Evolutionary conservation across 1,139 yeast species (phyloP), one percentile per base, ranked within the genome.

Genomic region (Hansenula lynferdii): DNA sequence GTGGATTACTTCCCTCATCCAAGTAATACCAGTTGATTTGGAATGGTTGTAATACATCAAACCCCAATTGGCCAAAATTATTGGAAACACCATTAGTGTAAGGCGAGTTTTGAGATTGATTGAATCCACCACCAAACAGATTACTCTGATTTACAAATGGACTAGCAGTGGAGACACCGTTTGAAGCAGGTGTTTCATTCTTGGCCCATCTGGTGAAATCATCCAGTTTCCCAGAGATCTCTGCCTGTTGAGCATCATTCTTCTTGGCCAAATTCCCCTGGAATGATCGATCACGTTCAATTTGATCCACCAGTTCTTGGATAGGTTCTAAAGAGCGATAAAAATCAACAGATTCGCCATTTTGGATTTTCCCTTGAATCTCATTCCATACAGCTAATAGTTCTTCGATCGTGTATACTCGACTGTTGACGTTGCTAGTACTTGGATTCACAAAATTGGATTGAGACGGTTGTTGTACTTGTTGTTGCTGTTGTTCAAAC

Each of bases 1-100:
- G 95, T 45, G 78, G 81, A 39, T 64, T 71, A 2, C 85, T 86
- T 34, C 72, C 61, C 1, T 86, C 80, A 56, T 86, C 96, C 41
- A 80, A 64, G 54, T 86, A 86, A 43, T 62, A 67, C 96, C 96
- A 86, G 41, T 70, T 66, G 49, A 80, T 69, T 38, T 67, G 61
- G 18, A 65, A 72, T 1, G 76, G 70, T 15, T 60, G 47, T 5
- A 62, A 36, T 11, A 54, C 27, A 8, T 36, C 37, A 7, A 30
- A 14, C 10, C 42, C 36, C 19, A 28, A 38, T 22, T 37, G 51
- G 9, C 42, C 37, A 20, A 20, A 31, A 6, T 36, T 21, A 8
- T 41, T 8, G 2, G 27, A 15, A 12, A 39, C 25, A 12, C 42
- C 42, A 8, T 41, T 38, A 28, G 24, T 34, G 33, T 39, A 19